Percentiles rank a stretch among this genome's conserved stretches.
phyloP scores from a whole-genome alignment of 2,329 filamentous ascomycete species.

The Clathrospora elynae region DNA sequence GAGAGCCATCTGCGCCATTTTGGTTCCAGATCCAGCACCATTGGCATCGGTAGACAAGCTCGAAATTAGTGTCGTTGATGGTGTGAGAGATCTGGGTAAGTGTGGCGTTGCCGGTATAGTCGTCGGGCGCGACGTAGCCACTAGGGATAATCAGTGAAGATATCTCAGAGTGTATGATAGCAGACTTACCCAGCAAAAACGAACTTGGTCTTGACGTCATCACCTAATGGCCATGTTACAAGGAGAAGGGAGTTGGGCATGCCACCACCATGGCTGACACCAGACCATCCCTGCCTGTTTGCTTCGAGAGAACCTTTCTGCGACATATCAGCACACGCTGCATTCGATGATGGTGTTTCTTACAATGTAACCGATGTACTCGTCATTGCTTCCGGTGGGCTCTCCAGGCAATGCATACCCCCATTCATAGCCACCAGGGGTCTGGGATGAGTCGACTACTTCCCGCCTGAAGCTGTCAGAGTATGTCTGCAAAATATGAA shows the following conservation, averaged over 20 bases:
- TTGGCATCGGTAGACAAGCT: slow-evolving; percentile 68
- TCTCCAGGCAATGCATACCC: slow-evolving; percentile 42
- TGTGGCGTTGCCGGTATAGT: slow-evolving; percentile 66
- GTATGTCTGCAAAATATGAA: background rate
- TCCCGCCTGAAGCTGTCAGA: slow-evolving; percentile 28
- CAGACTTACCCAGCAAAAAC: slow-evolving; percentile 36
- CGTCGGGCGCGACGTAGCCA: slow-evolving; percentile 63
- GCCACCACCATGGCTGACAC: slow-evolving; percentile 44
- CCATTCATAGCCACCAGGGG: slow-evolving; percentile 43
- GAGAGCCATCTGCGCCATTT: slow-evolving; percentile 47
- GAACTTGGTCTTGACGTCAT: slow-evolving; percentile 41
- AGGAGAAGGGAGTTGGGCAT: slow-evolving; percentile 46
- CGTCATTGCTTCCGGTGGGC: slow-evolving; percentile 31
- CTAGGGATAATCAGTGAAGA: slow-evolving; percentile 31
- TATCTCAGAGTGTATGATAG: too few species aligned
- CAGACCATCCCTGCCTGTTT: slow-evolving; percentile 44
- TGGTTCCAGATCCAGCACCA: slow-evolving; percentile 54
- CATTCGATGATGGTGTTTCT: slow-evolving; percentile 3
- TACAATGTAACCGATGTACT: slow-evolving; percentile 49
- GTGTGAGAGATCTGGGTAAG: slow-evolving; percentile 65
- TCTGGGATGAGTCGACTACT: slow-evolving; percentile 30
- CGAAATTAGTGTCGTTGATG: slow-evolving; percentile 64
- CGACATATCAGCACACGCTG: slow-evolving; percentile 14
- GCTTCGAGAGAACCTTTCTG: slow-evolving; percentile 39
- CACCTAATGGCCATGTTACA: slow-evolving; percentile 37